These are phyloP conservation scores for Penicillium sp. DNA, from an alignment of 2,329 filamentous ascomycete genomes.

Conservation along the genomic window DNA sequence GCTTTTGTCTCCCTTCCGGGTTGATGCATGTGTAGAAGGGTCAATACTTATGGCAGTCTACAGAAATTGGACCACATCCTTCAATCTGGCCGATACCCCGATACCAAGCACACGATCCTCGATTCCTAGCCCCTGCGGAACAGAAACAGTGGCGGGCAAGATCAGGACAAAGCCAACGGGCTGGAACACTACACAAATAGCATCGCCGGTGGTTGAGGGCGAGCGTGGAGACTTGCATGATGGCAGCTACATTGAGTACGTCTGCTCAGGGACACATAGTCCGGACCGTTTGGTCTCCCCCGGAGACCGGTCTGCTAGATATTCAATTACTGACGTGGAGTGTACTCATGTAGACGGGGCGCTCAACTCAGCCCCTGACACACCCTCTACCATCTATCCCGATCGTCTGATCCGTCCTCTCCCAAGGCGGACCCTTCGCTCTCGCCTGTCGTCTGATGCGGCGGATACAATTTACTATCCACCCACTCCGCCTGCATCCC, in stretches of 20 bases:
- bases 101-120: neutral
- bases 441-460: slow-evolving; percentile 81
- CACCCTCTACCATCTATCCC: slow-evolving; percentile 77
- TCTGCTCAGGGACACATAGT: slow-evolving; percentile 23
- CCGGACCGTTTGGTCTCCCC: slow-evolving; percentile 10
- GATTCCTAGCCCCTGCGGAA: slow-evolving; percentile 11
- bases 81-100: slow-evolving; percentile 6
- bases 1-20: neutral
- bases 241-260: slow-evolving; percentile 50
- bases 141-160: slow-evolving; percentile 18
- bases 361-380: slow-evolving; percentile 63
- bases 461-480: slow-evolving; percentile 83
- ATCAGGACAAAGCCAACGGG: slow-evolving; percentile 19
- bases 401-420: slow-evolving; percentile 91
- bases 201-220: slow-evolving; percentile 32
- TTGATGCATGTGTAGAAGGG: neutral
- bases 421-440: slow-evolving; percentile 83
- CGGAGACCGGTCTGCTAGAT: slow-evolving; percentile 26
- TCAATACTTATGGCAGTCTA: slow-evolving; percentile 1
- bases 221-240: slow-evolving; percentile 35
- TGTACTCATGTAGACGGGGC: slow-evolving; percentile 46
- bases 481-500: slow-evolving; percentile 67
- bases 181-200: slow-evolving; percentile 18
- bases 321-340: slow-evolving; percentile 40
- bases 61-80: slow-evolving; percentile 5